Percentiles rank a stretch among this genome's conserved stretches.
Evolutionary conservation across 1,139 yeast species (phyloP).

Genomic region (Hanseniaspora sp.): DNA sequence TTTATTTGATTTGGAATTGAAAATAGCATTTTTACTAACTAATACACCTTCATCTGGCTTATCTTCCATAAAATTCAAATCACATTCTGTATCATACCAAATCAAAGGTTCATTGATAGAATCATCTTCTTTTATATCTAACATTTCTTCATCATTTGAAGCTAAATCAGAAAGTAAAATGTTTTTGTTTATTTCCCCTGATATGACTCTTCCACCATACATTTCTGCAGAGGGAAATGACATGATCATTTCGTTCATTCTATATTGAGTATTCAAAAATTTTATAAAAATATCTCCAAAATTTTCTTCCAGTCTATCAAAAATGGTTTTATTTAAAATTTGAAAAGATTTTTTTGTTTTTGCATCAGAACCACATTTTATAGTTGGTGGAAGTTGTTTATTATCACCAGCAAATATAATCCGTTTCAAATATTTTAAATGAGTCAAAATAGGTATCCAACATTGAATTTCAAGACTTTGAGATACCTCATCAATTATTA

Average conservation of each 20-base stretch:
- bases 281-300: slow-evolving; percentile 43
- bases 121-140: slow-evolving; percentile 89
- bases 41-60: slow-evolving; percentile 29
- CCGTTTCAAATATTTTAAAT: slow-evolving; percentile 40
- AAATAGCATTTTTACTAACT: slow-evolving; percentile 17
- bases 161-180: slow-evolving; percentile 48
- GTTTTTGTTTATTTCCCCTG: slow-evolving; percentile 49
- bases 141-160: slow-evolving; percentile 44
- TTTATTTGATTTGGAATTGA: slow-evolving; percentile 54
- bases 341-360: slow-evolving; percentile 28
- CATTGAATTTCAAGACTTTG: slow-evolving; percentile 92
- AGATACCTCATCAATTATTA: slow-evolving; percentile 90
- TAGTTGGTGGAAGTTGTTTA: slow-evolving; percentile 74
- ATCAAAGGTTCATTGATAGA: slow-evolving; percentile 45
- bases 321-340: slow-evolving; percentile 53
- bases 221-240: slow-evolving; percentile 59
- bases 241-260: slow-evolving; percentile 78
- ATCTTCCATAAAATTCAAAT: slow-evolving; percentile 26
- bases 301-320: slow-evolving; percentile 58
- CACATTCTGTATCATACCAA: slow-evolving; percentile 16
- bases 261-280: slow-evolving; percentile 64
- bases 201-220: slow-evolving; percentile 52
- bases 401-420: slow-evolving; percentile 78
- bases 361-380: slow-evolving; percentile 34
- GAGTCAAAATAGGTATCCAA: slow-evolving; percentile 83